These are phyloP conservation scores for Pholiota molesta DNA, from an alignment of 768 basidiomycete genomes.

Conservation along the genomic window DNA sequence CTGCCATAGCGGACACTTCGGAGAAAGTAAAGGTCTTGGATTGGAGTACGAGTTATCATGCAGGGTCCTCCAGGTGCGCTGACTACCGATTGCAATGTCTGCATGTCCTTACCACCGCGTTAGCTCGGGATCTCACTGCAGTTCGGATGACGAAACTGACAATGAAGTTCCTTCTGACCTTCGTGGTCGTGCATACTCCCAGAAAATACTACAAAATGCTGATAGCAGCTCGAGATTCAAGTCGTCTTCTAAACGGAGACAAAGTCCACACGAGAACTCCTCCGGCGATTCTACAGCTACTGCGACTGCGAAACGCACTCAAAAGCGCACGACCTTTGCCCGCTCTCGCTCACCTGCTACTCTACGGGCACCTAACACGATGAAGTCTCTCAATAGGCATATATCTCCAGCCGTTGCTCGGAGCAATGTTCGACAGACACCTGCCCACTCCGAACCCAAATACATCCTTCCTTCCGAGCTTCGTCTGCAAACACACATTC, in stretches of 20 bases:
- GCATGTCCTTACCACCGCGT: background rate
- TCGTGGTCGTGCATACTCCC: slow-evolving; percentile 45
- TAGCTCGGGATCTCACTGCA: slow-evolving; percentile 54
- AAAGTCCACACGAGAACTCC: slow-evolving; percentile 37
- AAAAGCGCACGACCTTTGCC: slow-evolving; percentile 55
- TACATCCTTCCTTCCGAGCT: slow-evolving; percentile 48
- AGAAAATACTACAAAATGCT: slow-evolving; percentile 22
- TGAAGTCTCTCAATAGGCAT: slow-evolving; percentile 38
- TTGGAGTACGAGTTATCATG: slow-evolving; percentile 88
- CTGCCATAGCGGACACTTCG: slow-evolving; percentile 26
- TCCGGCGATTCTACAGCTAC: slow-evolving; percentile 44
- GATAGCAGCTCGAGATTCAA: slow-evolving; percentile 27
- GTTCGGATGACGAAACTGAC: slow-evolving; percentile 62
- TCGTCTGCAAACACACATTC: slow-evolving; percentile 50
- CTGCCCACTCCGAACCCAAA: slow-evolving; percentile 23
- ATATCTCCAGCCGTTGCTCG: slow-evolving; percentile 47
- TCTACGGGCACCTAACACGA: slow-evolving; percentile 30
- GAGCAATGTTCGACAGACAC: slow-evolving; percentile 43
- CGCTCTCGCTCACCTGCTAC: slow-evolving; percentile 74
- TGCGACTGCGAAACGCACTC: slow-evolving; percentile 30
- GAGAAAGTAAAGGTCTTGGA: slow-evolving; percentile 45
- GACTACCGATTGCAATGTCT: background rate
- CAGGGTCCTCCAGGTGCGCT: slow-evolving; percentile 76
- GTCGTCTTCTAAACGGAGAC: slow-evolving; percentile 30
- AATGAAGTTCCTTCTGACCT: slow-evolving; percentile 34